Conservation (phyloP, 345 rosid genomes). For the Eucalyptus marginata region DNA sequence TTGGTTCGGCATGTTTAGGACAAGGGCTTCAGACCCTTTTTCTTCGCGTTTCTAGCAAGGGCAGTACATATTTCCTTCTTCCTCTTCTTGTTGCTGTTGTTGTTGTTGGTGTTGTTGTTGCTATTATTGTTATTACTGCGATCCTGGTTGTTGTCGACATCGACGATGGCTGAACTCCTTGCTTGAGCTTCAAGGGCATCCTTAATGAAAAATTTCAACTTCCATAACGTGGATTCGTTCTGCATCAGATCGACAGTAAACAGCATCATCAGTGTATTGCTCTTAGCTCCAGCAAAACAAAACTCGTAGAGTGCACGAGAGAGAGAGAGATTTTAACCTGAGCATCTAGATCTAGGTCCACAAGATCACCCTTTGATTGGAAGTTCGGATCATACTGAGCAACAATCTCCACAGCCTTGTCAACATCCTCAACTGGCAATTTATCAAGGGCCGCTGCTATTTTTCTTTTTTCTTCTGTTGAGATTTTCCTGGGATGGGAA, state of each 20-base stretch:
- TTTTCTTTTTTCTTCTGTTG: constrained; percentile 60
- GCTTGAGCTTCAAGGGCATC: not conserved
- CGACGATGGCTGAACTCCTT: not conserved
- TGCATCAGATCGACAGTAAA: not conserved
- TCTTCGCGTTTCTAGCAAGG: constrained; percentile 29
- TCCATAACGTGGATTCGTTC: constrained; percentile 4
- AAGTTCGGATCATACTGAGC: constrained; percentile 55
- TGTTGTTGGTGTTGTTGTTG: not conserved
- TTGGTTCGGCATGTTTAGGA: constrained; percentile 2
- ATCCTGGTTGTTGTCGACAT: not conserved
- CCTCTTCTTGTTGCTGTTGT: constrained; percentile 10
- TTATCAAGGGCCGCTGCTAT: constrained; percentile 43
- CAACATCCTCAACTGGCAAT: constrained; percentile 60
- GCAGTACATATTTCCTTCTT: constrained; percentile 39
- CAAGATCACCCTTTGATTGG: constrained; percentile 45
- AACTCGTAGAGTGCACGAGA: not conserved
- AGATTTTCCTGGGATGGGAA: constrained; percentile 36
- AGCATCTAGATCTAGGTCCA: constrained; percentile 69
- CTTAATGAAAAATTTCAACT: constrained; percentile 1
- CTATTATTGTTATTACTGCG: not conserved
- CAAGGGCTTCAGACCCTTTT: constrained; percentile 31
- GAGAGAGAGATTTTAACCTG: constrained; percentile 22
- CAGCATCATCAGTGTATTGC: not conserved
- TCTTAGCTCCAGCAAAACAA: not conserved
- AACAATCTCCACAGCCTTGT: constrained; percentile 61